A percentile compares a stretch with the other conserved stretches of the same genome.
Evolutionary conservation across 1,284 basidiomycete species (phyloP).

Genomic region (Thelephora terrestris): DNA sequence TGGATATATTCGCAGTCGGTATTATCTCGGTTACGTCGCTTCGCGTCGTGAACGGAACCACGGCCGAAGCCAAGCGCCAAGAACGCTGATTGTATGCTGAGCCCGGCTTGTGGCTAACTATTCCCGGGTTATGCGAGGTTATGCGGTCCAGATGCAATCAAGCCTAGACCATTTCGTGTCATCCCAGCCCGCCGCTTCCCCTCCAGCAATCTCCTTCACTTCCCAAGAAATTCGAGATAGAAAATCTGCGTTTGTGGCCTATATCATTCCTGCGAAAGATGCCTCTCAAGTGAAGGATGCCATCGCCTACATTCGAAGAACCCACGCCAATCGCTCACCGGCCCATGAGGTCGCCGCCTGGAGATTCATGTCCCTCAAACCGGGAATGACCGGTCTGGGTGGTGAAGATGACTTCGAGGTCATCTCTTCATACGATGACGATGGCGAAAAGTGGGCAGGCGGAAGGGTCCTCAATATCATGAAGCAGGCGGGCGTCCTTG

Average conservation of each 20-base stretch:
- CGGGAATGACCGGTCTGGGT: slow-evolving; percentile 53
- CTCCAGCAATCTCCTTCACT: slow-evolving; percentile 39
- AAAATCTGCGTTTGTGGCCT: slow-evolving; percentile 56
- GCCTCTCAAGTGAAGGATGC: slow-evolving; percentile 36
- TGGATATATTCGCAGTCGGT: no score
- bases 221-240: slow-evolving; percentile 67
- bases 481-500: slow-evolving; percentile 48
- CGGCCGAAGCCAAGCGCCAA: no score
- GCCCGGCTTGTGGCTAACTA: not conserved
- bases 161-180: slow-evolving; percentile 45
- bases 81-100: no score
- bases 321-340: slow-evolving; percentile 45
- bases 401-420: slow-evolving; percentile 69
- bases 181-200: slow-evolving; percentile 29
- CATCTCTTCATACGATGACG: slow-evolving; percentile 50
- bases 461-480: slow-evolving; percentile 56
- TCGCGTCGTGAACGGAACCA: no score
- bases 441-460: slow-evolving; percentile 65
- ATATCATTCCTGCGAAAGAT: slow-evolving; percentile 43
- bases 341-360: slow-evolving; percentile 64
- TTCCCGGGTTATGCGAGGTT: not conserved
- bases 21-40: no score
- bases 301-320: slow-evolving; percentile 37
- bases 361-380: slow-evolving; percentile 65
- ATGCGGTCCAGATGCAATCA: slow-evolving; percentile 8